These are phyloP conservation scores for Triticum urartu DNA, from an alignment of 176 grass and related monocot genomes.

Conservation along the genomic window DNA sequence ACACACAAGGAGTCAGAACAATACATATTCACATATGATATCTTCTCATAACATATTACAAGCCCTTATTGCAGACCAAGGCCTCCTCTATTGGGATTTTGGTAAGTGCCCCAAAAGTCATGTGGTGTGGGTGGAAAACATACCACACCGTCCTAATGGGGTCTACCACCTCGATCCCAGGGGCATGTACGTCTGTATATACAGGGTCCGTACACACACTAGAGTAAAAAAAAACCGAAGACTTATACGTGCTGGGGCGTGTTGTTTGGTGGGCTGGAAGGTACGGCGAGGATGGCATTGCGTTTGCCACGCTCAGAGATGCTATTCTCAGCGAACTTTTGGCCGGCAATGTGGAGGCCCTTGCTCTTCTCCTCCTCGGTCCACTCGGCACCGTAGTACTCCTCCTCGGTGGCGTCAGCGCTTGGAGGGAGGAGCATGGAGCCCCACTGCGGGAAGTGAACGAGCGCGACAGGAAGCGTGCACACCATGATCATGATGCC, in stretches of 20 bases:
- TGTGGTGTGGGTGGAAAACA: neutral
- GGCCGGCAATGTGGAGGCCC: neutral
- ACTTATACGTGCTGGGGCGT: neutral
- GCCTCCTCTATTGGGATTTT: neutral
- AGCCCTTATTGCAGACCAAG: neutral
- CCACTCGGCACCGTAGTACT: neutral
- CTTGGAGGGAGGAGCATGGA: neutral
- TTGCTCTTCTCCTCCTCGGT: neutral
- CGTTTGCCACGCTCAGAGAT: neutral
- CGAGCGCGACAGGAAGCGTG: neutral
- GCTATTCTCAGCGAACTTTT: neutral
- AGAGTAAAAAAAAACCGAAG: neutral
- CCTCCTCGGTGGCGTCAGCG: neutral
- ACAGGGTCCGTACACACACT: neutral
- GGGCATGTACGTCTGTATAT: neutral
- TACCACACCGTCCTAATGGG: neutral
- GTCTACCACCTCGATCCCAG: neutral
- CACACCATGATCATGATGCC: neutral
- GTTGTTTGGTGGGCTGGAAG: neutral
- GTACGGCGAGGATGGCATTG: neutral
- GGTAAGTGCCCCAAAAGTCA: neutral
- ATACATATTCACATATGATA: neutral
- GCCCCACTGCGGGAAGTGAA: neutral
- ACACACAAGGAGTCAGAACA: neutral
- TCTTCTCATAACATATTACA: neutral